Evolutionary conservation across 306 rosid genomes (phyloP).

Genomic region (Dicorynia guianensis): DNA sequence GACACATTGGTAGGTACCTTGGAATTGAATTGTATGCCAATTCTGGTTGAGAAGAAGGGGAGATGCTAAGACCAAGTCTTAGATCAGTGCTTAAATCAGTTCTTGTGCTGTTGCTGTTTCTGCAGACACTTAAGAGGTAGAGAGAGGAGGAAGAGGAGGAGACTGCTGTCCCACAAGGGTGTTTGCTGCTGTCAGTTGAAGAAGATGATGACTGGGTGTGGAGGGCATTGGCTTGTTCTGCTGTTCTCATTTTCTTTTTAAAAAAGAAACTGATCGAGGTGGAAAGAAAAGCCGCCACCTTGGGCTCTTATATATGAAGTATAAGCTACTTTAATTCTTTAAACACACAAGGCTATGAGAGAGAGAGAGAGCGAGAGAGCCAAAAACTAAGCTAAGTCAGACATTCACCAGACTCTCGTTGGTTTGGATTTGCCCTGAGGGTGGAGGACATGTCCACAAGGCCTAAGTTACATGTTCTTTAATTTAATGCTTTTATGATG

Average conservation of each 20-base stretch:
- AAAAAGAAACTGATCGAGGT: conserved; percentile 35
- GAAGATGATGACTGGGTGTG: conserved; percentile 50
- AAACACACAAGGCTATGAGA: neutral
- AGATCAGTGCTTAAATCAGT: conserved; percentile 15
- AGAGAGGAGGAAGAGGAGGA: conserved; percentile 17
- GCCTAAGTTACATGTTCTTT: conserved; percentile 52
- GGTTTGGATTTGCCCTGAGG: conserved; percentile 62
- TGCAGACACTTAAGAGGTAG: neutral
- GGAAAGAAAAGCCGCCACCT: conserved; percentile 51
- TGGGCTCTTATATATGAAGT: conserved; percentile 29
- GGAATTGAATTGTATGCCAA: conserved; percentile 1
- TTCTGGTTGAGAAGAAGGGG: conserved; percentile 8
- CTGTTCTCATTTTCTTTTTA: conserved; percentile 50
- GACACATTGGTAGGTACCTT: neutral
- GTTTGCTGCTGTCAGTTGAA: conserved; percentile 32
- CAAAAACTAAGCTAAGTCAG: conserved; percentile 43
- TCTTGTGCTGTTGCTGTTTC: conserved; percentile 5
- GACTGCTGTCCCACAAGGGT: conserved; percentile 39
- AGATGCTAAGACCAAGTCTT: conserved; percentile 24
- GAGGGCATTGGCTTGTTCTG: conserved; percentile 35
- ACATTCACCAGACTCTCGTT: conserved; percentile 28
- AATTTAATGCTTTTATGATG: conserved; percentile 44
- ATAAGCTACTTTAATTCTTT: conserved; percentile 1
- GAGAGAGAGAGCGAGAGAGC: neutral
- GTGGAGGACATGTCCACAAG: conserved; percentile 66